phyloP scores from a whole-genome alignment of 495 filamentous ascomycete species.

The Podospora fimiseda region DNA sequence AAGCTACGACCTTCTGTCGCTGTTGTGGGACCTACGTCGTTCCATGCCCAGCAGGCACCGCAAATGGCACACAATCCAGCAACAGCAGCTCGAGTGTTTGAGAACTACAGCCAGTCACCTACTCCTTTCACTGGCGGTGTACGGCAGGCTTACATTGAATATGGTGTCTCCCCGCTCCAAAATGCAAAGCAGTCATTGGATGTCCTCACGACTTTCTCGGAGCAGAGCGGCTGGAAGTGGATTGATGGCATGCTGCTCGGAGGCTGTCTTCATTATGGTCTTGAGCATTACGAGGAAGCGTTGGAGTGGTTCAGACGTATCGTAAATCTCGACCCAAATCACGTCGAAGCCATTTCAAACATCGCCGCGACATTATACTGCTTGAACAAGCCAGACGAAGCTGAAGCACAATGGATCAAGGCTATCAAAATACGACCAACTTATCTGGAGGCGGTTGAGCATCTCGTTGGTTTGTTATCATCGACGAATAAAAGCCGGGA shows the following conservation, averaged over 20 bases:
- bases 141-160: slow-evolving; percentile 12
- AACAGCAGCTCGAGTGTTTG: slow-evolving; percentile 9
- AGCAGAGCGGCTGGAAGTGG: slow-evolving; percentile 88
- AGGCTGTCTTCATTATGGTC: slow-evolving; percentile 87
- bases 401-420: slow-evolving; percentile 77
- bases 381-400: slow-evolving; percentile 74
- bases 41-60: slow-evolving; percentile 20
- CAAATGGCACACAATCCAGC: slow-evolving; percentile 22
- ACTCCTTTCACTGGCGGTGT: slow-evolving; percentile 10
- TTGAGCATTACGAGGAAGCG: slow-evolving; percentile 81
- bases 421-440: slow-evolving; percentile 78
- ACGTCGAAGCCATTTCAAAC: slow-evolving; percentile 94
- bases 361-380: slow-evolving; percentile 83
- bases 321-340: slow-evolving; percentile 73
- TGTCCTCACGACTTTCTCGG: slow-evolving; percentile 73
- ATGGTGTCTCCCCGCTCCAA: slow-evolving; percentile 30
- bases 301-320: slow-evolving; percentile 86
- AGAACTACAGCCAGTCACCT: no score
- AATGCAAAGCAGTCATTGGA: slow-evolving; percentile 65
- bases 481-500: slow-evolving; percentile 74
- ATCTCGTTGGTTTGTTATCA: slow-evolving; percentile 84
- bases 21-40: slow-evolving; percentile 9
- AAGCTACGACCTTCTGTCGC: slow-evolving; percentile 2
- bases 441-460: slow-evolving; percentile 95
- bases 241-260: slow-evolving; percentile 91